phyloP scores from a whole-genome alignment of 2,329 filamentous ascomycete species.

The Dichotomopilus funicola region DNA sequence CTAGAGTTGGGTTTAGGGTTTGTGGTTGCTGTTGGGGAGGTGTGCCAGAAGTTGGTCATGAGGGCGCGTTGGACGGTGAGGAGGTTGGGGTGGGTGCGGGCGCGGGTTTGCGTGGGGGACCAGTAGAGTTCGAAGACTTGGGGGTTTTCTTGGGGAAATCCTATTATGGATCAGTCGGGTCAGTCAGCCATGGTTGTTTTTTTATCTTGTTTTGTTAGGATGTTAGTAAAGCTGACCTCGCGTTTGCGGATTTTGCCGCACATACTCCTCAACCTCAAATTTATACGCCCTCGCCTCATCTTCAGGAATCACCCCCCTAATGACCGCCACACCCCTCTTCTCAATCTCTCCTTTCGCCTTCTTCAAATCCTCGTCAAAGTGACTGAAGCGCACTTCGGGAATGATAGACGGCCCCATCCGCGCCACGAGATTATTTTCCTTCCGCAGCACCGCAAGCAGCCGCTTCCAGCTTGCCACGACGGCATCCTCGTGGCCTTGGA shows the following conservation, averaged over 20 bases:
- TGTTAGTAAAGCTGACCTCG: too few relatives aligned
- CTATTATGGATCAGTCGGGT: too few relatives aligned
- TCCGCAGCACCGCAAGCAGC: slow-evolving; percentile 19
- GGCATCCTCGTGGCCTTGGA: slow-evolving; percentile 41
- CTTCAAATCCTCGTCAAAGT: slow-evolving; percentile 36
- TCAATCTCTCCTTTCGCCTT: slow-evolving; percentile 43
- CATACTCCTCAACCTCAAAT: slow-evolving; percentile 57
- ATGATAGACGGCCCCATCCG: slow-evolving; percentile 41
- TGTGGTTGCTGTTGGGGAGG: too few relatives aligned
- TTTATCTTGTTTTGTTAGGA: too few relatives aligned
- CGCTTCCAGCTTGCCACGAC: slow-evolving; percentile 32
- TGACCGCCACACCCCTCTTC: slow-evolving; percentile 56
- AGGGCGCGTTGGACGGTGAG: slow-evolving; percentile 55
- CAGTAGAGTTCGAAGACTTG: slow-evolving; percentile 73
- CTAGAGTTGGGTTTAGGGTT: too few relatives aligned
- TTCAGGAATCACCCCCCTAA: slow-evolving; percentile 59
- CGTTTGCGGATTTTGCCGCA: slow-evolving; percentile 55
- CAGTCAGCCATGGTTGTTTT: too few relatives aligned
- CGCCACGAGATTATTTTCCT: slow-evolving; percentile 36
- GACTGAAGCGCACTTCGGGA: slow-evolving; percentile 44
- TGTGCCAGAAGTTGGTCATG: slow-evolving; percentile 54
- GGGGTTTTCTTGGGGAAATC: slow-evolving; percentile 52
- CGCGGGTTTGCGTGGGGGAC: slow-evolving; percentile 61
- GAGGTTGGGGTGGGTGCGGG: slow-evolving; percentile 60
- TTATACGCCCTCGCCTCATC: slow-evolving; percentile 60